Base-by-base conservation (phyloP, 305 asterid species). In the Galium porrigens region DNA sequence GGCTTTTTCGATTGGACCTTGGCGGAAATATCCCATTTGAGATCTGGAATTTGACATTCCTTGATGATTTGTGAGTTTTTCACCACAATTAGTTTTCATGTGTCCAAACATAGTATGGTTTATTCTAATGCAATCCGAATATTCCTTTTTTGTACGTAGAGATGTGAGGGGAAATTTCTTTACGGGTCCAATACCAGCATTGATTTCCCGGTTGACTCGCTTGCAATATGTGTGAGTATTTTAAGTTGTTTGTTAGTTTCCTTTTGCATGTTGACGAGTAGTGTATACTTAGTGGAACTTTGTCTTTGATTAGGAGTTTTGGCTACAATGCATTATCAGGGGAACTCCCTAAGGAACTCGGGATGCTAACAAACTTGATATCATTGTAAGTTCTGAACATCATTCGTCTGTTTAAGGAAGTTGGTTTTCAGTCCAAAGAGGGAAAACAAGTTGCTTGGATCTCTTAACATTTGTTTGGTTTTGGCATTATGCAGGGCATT, bases 281-380 rank as follows among this genome's bases (percentile, higher is more conserved):
- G 22, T 41, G 41, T 48, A 3, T 2, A 4, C 63, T 61, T 39
- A 14, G 59, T 0, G 5, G 15, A 20, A 36, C 2, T 34, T 57
- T 55, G 1, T 27, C 32, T 17, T 67, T 29, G 22, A 33, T 32
- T 69, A 92, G 99, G 85, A 73, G 30, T 69, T 0, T 92, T n/a
- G 90, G 94, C 63, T 55, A 67, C 52, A 89, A 89, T 75, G 84
- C 88, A 44, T 79, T 92, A 66, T 87, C 98, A 90, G 91, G 78
- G 76, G 70, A 69, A 64, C 70, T 92, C 67, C 99, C 96, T 0
- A 66, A 55, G 62, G 97, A 89, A 70, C 87, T 92, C 90, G 98
- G 98, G 41, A 56, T 70, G 70, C 79, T 92, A 42, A 78, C 91
- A 2, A 85, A 83, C 73, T 79, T 89, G 63, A 73, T 59, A 87